phyloP scores from a whole-genome alignment of 495 filamentous ascomycete genomes.

The Lichina pygmaea region DNA sequence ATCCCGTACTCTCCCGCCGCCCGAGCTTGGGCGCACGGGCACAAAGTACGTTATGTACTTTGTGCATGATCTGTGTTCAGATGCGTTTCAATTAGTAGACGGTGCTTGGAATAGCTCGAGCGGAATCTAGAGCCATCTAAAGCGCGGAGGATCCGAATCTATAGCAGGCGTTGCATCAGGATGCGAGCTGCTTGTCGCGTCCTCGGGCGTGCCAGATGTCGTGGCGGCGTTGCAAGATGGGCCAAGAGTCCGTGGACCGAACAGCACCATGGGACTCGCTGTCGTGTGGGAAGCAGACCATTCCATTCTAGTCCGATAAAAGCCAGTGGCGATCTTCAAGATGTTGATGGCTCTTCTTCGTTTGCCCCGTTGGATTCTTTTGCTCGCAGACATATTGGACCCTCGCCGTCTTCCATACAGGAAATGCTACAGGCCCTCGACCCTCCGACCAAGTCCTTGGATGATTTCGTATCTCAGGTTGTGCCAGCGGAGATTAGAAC shows the following conservation, averaged over 20 bases:
- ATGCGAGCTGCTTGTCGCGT: too few species aligned
- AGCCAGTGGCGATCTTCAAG: not conserved
- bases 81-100: too few species aligned
- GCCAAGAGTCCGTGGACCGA: not conserved
- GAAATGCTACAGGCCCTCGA: slow-evolving; percentile 65
- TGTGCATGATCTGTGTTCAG: too few species aligned
- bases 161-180: too few species aligned
- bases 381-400: slow-evolving; percentile 75
- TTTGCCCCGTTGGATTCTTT: slow-evolving; percentile 34
- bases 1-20: too few species aligned
- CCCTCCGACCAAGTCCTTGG: slow-evolving; percentile 44
- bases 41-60: too few species aligned
- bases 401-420: slow-evolving; percentile 38
- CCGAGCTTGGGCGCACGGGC: too few species aligned
- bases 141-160: too few species aligned
- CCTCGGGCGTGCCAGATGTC: too few species aligned
- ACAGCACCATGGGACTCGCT: not conserved
- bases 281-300: not conserved
- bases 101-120: too few species aligned
- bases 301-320: not conserved
- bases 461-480: slow-evolving; percentile 76
- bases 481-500: slow-evolving; percentile 67
- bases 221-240: too few species aligned
- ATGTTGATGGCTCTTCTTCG: slow-evolving; percentile 5
- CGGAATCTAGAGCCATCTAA: too few species aligned